Evolutionary conservation across 2,329 filamentous ascomycete genomes (phyloP).

Genomic region (Rutstroemia sp.): DNA sequence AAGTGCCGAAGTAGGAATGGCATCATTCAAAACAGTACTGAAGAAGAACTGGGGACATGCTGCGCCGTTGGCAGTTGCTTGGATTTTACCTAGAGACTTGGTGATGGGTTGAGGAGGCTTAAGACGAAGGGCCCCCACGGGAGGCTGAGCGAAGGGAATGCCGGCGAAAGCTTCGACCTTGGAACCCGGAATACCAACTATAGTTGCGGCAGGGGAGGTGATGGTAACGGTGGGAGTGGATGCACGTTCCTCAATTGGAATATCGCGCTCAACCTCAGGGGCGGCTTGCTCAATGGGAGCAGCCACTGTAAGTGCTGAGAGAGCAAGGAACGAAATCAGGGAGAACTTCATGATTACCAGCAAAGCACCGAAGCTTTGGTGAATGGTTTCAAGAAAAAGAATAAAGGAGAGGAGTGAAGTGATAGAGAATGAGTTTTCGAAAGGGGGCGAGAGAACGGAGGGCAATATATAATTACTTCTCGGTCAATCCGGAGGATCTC

Average conservation of each 20-base stretch:
- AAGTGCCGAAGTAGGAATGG: slow-evolving; percentile 35
- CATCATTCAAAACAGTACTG: slow-evolving; percentile 37
- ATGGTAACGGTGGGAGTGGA: slow-evolving; percentile 10
- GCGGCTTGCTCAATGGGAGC: neutral
- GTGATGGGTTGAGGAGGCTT: slow-evolving; percentile 58
- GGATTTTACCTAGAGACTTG: slow-evolving; percentile 49
- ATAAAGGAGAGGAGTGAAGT: too few relatives aligned
- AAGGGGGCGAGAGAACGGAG: too few relatives aligned
- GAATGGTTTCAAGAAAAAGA: too few relatives aligned
- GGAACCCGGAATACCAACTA: slow-evolving; percentile 10
- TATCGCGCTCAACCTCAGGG: neutral
- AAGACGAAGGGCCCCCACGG: slow-evolving; percentile 58
- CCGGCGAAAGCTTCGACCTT: slow-evolving; percentile 58
- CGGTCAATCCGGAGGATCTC: too few relatives aligned
- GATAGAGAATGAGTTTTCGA: too few relatives aligned
- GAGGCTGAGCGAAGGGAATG: slow-evolving; percentile 69
- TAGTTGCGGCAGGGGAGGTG: slow-evolving; percentile 11
- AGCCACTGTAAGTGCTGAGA: neutral
- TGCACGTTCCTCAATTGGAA: slow-evolving; percentile 1
- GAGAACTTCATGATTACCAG: slow-evolving; percentile 4
- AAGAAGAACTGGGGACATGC: slow-evolving; percentile 69
- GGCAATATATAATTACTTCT: too few relatives aligned
- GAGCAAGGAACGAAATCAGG: neutral
- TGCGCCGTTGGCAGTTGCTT: slow-evolving; percentile 49
- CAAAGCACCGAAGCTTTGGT: too few relatives aligned